Conservation (phyloP, 768 basidiomycete species). For the Pleurotus eryngii region DNA sequence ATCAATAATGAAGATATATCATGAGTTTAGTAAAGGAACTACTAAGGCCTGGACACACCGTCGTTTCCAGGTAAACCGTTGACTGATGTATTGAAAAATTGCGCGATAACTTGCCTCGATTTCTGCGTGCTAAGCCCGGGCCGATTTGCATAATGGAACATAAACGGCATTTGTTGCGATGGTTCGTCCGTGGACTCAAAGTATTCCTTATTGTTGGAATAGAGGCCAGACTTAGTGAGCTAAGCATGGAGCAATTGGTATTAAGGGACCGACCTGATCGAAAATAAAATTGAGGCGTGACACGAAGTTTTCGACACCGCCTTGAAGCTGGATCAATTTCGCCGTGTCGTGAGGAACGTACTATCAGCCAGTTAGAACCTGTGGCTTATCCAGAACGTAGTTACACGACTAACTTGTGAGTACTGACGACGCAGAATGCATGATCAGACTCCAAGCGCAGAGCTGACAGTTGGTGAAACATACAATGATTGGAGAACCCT, state of each 20-base stretch:
- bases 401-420: constrained; percentile 41
- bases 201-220: constrained; percentile 36
- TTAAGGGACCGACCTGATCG: constrained; percentile 34
- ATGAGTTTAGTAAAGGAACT: background rate
- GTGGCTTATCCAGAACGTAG: background rate
- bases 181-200: constrained; percentile 65
- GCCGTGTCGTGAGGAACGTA: constrained; percentile 67
- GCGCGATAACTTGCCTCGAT: constrained; percentile 51
- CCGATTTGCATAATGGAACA: constrained; percentile 66
- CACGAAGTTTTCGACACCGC: constrained; percentile 52
- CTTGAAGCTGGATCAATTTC: constrained; percentile 57
- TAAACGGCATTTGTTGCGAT: constrained; percentile 65
- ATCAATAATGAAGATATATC: constrained; percentile 16
- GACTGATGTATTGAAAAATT: constrained; percentile 53
- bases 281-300: constrained; percentile 56
- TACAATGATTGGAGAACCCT: constrained; percentile 60
- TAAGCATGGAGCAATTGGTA: no score
- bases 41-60: constrained; percentile 31
- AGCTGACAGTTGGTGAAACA: constrained; percentile 13
- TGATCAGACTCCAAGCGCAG: background rate
- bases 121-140: constrained; percentile 58
- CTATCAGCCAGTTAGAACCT: constrained; percentile 23
- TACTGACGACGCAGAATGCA: constrained; percentile 33
- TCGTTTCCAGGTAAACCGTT: constrained; percentile 65
- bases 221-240: no score